A percentile compares a stretch with the other conserved stretches of the same genome.
phyloP scores from a whole-genome alignment of 352 stramenopile species.

The Phytophthora podocarpi region DNA sequence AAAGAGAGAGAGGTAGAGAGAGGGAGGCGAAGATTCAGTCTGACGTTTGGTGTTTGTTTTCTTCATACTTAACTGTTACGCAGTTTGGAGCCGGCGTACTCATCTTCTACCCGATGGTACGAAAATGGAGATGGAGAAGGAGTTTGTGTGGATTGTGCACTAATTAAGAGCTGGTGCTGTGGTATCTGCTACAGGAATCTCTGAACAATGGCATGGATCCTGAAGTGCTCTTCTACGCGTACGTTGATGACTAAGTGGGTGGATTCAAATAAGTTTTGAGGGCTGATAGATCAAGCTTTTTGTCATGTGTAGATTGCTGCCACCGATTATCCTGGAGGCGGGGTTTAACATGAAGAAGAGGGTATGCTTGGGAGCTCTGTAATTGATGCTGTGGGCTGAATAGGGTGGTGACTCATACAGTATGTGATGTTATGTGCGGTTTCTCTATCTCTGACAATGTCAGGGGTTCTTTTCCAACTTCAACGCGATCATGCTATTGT shows the following conservation, averaged over 20 bases:
- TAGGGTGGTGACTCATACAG: conserved; percentile 3
- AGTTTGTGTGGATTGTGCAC: background rate
- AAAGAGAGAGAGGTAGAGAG: background rate
- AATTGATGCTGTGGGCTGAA: background rate
- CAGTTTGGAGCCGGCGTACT: conserved; percentile 79
- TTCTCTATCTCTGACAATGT: background rate
- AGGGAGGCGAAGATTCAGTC: conserved; percentile 3
- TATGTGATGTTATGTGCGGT: conserved; percentile 1
- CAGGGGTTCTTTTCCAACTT: conserved; percentile 90
- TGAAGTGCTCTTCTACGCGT: conserved; percentile 86
- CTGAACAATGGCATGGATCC: conserved; percentile 84
- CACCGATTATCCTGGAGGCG: conserved; percentile 86
- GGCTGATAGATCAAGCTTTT: conserved; percentile 4
- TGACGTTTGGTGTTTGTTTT: conserved; percentile 12
- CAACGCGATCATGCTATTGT: conserved; percentile 84
- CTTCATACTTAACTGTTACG: background rate
- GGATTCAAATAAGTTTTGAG: background rate
- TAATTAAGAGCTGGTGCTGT: conserved; percentile 9
- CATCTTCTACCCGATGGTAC: conserved; percentile 81
- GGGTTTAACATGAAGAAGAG: conserved; percentile 91
- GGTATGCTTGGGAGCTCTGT: conserved; percentile 35
- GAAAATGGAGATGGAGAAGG: background rate
- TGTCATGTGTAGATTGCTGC: conserved; percentile 45
- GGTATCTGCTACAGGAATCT: conserved; percentile 67
- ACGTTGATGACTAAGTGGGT: conserved; percentile 16